Conservation (phyloP, 495 filamentous ascomycete genomes). For the Hypoxylon perforatum region DNA sequence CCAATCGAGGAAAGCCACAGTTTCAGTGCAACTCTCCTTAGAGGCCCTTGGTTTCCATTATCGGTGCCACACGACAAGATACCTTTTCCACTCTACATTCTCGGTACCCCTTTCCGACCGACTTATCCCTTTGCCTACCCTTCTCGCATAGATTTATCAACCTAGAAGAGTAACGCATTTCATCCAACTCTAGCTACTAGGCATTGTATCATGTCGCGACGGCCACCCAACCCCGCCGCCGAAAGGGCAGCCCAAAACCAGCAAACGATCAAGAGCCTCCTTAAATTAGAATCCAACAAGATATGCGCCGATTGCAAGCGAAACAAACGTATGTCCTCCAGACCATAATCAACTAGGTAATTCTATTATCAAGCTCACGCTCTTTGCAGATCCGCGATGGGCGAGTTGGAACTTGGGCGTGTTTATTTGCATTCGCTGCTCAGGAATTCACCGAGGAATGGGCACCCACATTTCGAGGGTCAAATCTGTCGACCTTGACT, state of each 20-base stretch:
- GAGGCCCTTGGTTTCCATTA: constrained; percentile 20
- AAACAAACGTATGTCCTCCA: constrained; percentile 82
- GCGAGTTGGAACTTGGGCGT: constrained; percentile 97
- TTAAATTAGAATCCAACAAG: constrained; percentile 95
- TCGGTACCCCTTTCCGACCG: constrained; percentile 19
- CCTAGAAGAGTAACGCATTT: neutral
- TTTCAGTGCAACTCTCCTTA: constrained; percentile 20
- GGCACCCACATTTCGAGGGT: constrained; percentile 98
- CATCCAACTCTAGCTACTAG: neutral
- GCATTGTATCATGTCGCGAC: constrained; percentile 78
- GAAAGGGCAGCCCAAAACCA: constrained; percentile 90
- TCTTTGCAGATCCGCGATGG: constrained; percentile 86
- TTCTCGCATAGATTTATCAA: constrained; percentile 3
- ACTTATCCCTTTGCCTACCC: constrained; percentile 5
- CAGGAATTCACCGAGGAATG: constrained; percentile 97
- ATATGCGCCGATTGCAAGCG: constrained; percentile 98
- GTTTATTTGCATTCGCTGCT: constrained; percentile 97
- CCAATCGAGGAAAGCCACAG: constrained; percentile 35
- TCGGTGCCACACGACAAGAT: constrained; percentile 18
- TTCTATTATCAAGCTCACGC: neutral
- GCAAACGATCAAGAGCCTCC: constrained; percentile 86
- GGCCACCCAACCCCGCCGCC: constrained; percentile 77
- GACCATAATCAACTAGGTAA: neutral
- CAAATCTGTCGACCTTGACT: constrained; percentile 96
- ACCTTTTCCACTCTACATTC: constrained; percentile 15